A percentile compares a stretch with the other conserved stretches of the same genome.
phyloP scores from a whole-genome alignment of 2,329 filamentous ascomycete species.

The Hypoxylon sp. region DNA sequence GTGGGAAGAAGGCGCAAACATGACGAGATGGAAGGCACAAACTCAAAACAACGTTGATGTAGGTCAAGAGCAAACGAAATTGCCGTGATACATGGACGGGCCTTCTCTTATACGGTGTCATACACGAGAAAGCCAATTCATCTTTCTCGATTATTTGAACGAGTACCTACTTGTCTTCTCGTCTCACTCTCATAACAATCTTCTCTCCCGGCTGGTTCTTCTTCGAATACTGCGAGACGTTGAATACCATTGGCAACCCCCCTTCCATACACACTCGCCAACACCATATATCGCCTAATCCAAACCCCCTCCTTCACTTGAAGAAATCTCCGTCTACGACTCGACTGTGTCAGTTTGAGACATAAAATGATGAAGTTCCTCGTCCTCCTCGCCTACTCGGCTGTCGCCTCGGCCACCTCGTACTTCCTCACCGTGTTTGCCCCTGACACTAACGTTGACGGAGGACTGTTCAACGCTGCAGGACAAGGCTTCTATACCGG shows the following conservation, averaged over 20 bases:
- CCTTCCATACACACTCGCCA: conserved; percentile 12
- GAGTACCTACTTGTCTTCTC: not conserved
- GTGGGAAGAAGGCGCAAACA: conserved; percentile 15
- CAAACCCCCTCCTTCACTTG: not conserved
- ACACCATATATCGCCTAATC: not conserved
- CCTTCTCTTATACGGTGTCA: conserved; percentile 11
- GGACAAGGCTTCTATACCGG: conserved; percentile 47
- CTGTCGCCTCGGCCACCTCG: conserved; percentile 43
- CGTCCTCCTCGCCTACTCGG: conserved; percentile 36
- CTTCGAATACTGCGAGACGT: conserved; percentile 4
- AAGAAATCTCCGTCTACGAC: not conserved
- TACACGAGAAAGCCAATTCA: conserved; percentile 15
- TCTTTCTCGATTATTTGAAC: not conserved
- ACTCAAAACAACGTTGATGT: not conserved
- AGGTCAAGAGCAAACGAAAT: conserved; percentile 25
- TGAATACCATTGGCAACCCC: conserved; percentile 47
- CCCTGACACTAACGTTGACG: conserved; percentile 46
- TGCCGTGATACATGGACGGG: conserved; percentile 3
- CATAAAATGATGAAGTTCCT: conserved; percentile 32
- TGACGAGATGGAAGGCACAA: conserved; percentile 13
- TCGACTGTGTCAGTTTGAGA: not conserved
- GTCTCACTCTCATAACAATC: not conserved
- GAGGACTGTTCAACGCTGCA: conserved; percentile 46
- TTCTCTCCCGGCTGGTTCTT: not conserved
- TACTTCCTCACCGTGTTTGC: conserved; percentile 50